Evolutionary conservation across 1,284 basidiomycete genomes (phyloP).

Genomic region (Apiotrichum gamsii): DNA sequence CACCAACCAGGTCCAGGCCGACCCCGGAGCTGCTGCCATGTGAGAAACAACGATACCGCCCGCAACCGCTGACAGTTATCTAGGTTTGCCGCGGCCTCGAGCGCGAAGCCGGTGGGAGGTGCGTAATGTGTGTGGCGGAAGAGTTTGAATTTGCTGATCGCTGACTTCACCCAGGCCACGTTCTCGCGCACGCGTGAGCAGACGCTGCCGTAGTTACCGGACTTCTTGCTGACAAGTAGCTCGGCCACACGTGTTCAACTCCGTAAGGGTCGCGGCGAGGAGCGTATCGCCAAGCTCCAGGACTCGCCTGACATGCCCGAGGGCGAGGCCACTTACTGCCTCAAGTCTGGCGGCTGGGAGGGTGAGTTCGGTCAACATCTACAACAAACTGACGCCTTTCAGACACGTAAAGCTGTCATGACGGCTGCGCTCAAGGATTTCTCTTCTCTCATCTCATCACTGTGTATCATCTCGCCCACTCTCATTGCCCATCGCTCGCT

Average conservation of each 20-base stretch:
- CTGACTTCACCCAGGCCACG: conserved; percentile 30
- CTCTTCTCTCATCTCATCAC: too few relatives aligned
- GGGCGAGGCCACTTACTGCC: conserved; percentile 84
- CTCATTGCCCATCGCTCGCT: too few relatives aligned
- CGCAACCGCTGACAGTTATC: neutral
- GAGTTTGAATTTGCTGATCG: neutral
- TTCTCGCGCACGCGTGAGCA: conserved; percentile 47
- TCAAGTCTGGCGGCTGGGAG: conserved; percentile 52
- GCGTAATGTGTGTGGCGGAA: too few relatives aligned
- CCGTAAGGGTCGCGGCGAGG: conserved; percentile 76
- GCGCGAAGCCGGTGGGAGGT: conserved; percentile 80
- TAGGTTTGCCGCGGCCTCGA: conserved; percentile 76
- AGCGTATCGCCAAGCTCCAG: conserved; percentile 89
- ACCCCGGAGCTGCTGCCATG: conserved; percentile 85
- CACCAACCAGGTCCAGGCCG: conserved; percentile 82
- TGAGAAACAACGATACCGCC: conserved; percentile 4
- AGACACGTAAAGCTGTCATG: too few relatives aligned
- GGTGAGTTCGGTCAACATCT: conserved; percentile 30
- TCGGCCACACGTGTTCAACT: conserved; percentile 42
- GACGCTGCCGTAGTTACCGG: neutral
- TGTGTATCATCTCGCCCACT: too few relatives aligned
- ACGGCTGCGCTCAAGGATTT: too few relatives aligned
- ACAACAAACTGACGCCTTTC: too few relatives aligned
- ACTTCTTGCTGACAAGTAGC: conserved; percentile 13
- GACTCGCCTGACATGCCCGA: conserved; percentile 88